A percentile compares a stretch with the other conserved stretches of the same genome.
Conservation (phyloP, 2,329 filamentous ascomycete genomes). For the Trichothecium sympodiale region DNA sequence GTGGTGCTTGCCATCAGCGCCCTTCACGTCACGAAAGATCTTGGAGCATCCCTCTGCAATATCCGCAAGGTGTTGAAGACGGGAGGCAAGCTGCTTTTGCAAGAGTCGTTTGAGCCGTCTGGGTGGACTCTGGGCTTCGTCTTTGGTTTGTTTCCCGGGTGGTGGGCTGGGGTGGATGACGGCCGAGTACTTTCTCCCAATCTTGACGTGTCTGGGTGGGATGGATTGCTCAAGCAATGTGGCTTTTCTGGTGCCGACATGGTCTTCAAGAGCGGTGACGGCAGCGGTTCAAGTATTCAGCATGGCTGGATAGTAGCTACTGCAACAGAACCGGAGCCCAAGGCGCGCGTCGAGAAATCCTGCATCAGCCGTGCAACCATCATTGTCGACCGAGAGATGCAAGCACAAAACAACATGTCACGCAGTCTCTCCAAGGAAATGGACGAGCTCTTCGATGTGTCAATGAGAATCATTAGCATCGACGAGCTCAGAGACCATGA, state of each 20-base stretch:
- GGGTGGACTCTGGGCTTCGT: slow-evolving; percentile 3
- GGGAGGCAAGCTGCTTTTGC: slow-evolving; percentile 15
- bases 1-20: slow-evolving; percentile 14
- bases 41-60: slow-evolving; percentile 11
- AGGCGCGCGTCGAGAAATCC: too few species aligned
- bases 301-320: background rate
- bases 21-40: slow-evolving; percentile 13
- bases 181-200: slow-evolving; percentile 6
- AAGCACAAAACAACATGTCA: background rate
- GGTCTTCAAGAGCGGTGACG: background rate
- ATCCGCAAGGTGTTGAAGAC: slow-evolving; percentile 13
- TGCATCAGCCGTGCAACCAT: too few species aligned
- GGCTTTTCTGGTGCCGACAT: slow-evolving; percentile 7
- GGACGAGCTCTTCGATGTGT: too few species aligned
- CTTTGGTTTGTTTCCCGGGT: slow-evolving; percentile 13
- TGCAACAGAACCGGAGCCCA: too few species aligned
- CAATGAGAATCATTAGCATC: too few species aligned
- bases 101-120: slow-evolving; percentile 12
- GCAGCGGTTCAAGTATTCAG: background rate
- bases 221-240: slow-evolving; percentile 1
- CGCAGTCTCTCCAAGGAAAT: too few species aligned
- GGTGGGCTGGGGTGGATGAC: slow-evolving; percentile 11
- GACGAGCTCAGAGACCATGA: too few species aligned
- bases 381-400: background rate
- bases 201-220: slow-evolving; percentile 3